Base-by-base conservation (phyloP, 306 rosid species). In the Cicer cuneatum region DNA sequence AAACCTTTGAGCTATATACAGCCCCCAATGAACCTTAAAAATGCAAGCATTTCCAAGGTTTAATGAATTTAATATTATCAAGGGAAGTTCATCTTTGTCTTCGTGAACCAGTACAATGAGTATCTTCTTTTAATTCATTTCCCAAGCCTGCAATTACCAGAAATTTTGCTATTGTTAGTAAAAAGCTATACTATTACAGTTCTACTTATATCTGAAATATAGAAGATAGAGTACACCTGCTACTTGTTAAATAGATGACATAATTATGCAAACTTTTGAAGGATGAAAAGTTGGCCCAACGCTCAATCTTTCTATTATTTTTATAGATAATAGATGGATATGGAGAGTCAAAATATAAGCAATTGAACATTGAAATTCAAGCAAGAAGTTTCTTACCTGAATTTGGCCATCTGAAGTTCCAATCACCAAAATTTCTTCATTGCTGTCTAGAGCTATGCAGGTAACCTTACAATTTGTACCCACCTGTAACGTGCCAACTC, bases 331-430 rank as follows among this genome's bases (percentile, higher is more conserved):
- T 29, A 29, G 35, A 19, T 19, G 9, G 37, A 54, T 54, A 18
- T 10, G 38, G 62, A 56, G 38, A 21, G 62, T 56, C 14, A 24
- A 21, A 56, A 21, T 58, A 33, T 33, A 58, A 12, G 16, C 40
- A 58, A 12, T 12, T 58, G 3, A 68, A 38, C 53, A 39, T 19
- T 40, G 16, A 75, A 52, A 52, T 62, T 58, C 59, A 46, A 53
- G 52, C 58, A 51, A 48, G 48, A 47, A 7, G 51, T 15, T 16
- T 16, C 37, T 54, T 39, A 91, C 98, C 97, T 87, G 94, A 87
- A 93, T 87, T 79, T 80, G 82, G 61, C 98, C 94, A 75, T 88
- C 92, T 21, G 98, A 88, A 42, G 98, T 93, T 64, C 98, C 98
- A 63, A 86, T 70, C 43, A 93, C 85, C 77, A 93, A 84, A 80